Evolutionary conservation across 139 green algal genomes (phyloP).

Genomic region (Coccomyxa sp.): DNA sequence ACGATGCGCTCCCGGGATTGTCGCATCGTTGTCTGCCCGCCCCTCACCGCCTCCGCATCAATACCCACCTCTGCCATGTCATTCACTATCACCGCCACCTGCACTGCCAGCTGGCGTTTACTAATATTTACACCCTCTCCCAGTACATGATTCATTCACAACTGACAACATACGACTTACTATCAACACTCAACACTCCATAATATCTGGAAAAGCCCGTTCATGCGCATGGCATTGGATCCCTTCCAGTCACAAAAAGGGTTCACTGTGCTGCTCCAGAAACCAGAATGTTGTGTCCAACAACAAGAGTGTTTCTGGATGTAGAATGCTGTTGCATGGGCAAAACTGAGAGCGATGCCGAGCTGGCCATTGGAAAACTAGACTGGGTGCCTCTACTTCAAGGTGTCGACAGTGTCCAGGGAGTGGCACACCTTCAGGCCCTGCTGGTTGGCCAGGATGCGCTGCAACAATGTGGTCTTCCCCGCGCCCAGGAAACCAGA

Average conservation of each 20-base stretch:
- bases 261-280: no score
- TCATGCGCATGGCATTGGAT: no score
- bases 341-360: background rate
- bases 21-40: background rate
- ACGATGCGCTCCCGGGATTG: slow-evolving; percentile 11
- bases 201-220: no score
- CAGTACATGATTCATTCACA: no score
- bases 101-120: no score
- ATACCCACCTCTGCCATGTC: slow-evolving; percentile 81
- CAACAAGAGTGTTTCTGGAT: background rate
- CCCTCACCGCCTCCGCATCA: slow-evolving; percentile 40
- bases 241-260: no score
- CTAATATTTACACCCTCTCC: no score
- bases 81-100: slow-evolving; percentile 66
- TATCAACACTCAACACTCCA: no score
- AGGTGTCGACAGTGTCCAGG: background rate
- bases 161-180: no score
- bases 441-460: slow-evolving; percentile 57
- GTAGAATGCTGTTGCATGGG: background rate
- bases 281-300: background rate
- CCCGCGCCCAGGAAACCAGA: background rate
- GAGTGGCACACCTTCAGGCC: slow-evolving; percentile 3
- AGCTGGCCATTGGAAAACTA: no score
- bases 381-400: background rate
- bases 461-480: slow-evolving; percentile 78